These are phyloP conservation scores for Beauveria sp. DNA, from an alignment of 2,329 filamentous ascomycete species.

Conservation along the genomic window DNA sequence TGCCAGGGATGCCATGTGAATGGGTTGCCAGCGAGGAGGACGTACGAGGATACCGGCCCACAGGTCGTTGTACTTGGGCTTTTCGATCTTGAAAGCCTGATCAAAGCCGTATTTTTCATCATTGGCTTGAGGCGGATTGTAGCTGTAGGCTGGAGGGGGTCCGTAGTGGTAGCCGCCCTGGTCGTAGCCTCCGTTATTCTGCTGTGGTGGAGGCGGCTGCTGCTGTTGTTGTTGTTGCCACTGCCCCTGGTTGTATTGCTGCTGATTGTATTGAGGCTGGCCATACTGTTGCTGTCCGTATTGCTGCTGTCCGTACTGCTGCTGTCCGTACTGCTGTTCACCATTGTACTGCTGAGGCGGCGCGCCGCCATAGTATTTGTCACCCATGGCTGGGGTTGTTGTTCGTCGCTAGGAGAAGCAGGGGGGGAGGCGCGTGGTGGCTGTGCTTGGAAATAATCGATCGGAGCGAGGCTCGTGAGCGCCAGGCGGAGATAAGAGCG, in stretches of 20 bases:
- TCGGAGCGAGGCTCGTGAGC: neutral
- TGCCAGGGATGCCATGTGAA: neutral
- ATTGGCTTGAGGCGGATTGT: slow-evolving; percentile 29
- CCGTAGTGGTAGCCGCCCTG: slow-evolving; percentile 20
- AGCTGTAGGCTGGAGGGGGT: slow-evolving; percentile 26
- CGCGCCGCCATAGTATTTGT: slow-evolving; percentile 23
- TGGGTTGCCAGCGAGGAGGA: slow-evolving; percentile 5
- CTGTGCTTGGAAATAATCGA: neutral
- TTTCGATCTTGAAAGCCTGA: slow-evolving; percentile 72
- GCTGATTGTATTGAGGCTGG: slow-evolving; percentile 16
- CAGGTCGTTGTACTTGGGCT: slow-evolving; percentile 81
- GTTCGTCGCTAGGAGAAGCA: neutral
- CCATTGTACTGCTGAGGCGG: slow-evolving; percentile 14
- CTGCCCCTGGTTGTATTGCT: slow-evolving; percentile 16
- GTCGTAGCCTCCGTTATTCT: slow-evolving; percentile 16
- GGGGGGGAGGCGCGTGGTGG: neutral
- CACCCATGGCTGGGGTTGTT: slow-evolving; percentile 23
- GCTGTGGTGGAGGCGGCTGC: slow-evolving; percentile 20
- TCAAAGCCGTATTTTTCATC: slow-evolving; percentile 57
- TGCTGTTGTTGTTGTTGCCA: slow-evolving; percentile 22
- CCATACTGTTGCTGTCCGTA: slow-evolving; percentile 13
- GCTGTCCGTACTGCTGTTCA: slow-evolving; percentile 10
- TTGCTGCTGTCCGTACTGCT: neutral
- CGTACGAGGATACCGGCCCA: slow-evolving; percentile 77
- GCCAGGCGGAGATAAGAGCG: neutral